Conservation (phyloP, 768 basidiomycete species). For the Calocybe indica region DNA sequence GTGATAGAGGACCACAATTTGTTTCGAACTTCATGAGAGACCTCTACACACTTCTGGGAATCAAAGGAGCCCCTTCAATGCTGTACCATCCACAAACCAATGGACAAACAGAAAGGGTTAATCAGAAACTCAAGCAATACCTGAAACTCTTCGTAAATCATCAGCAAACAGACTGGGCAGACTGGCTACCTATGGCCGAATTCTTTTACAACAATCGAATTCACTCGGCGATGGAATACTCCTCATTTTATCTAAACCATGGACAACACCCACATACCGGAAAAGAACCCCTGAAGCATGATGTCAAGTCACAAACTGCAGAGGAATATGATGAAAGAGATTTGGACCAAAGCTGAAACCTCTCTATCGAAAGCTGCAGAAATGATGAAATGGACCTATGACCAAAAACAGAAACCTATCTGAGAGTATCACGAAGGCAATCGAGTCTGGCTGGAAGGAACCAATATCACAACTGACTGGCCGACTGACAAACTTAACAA, state of each 20-base stretch:
- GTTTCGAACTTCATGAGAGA: slow-evolving; percentile 14
- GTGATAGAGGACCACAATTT: slow-evolving; percentile 18
- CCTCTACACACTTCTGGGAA: too few relatives aligned
- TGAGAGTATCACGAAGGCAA: slow-evolving; percentile 9
- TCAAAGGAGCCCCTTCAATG: too few relatives aligned
- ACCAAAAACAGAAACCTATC: not conserved
- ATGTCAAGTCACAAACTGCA: slow-evolving; percentile 7
- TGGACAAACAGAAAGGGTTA: too few relatives aligned
- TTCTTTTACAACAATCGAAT: slow-evolving; percentile 23
- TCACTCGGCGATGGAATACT: slow-evolving; percentile 14
- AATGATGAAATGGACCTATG: slow-evolving; percentile 9
- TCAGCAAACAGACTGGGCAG: slow-evolving; percentile 21
- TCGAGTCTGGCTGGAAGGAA: slow-evolving; percentile 10
- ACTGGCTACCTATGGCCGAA: slow-evolving; percentile 19
- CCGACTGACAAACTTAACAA: slow-evolving; percentile 14
- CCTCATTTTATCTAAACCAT: slow-evolving; percentile 20
- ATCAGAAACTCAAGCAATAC: too few relatives aligned
- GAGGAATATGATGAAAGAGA: slow-evolving; percentile 9
- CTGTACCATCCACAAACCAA: too few relatives aligned
- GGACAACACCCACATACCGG: slow-evolving; percentile 16
- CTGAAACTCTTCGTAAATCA: slow-evolving; percentile 17
- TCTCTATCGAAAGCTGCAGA: slow-evolving; percentile 10
- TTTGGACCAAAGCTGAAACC: slow-evolving; percentile 5
- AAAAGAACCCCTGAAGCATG: slow-evolving; percentile 7
- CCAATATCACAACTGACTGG: slow-evolving; percentile 7